Base-by-base conservation (phyloP, 108 stramenopile species). In the Cyclotella cryptica region DNA sequence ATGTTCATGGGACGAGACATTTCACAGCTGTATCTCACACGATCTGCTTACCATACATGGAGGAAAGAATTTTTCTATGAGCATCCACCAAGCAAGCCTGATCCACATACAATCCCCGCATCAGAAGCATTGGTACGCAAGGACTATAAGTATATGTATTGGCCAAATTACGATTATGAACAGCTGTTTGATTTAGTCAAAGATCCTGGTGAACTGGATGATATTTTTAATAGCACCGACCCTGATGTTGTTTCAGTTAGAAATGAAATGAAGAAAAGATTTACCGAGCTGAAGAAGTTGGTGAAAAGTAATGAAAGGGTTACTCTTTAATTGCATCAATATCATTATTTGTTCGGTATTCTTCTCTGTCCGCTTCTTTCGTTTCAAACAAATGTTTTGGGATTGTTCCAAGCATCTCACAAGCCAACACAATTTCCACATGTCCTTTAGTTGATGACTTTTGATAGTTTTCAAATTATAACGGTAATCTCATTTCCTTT, bases 1-100 rank as follows among this genome's bases (percentile, higher is more conserved):
- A 83, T 81, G 59, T 90, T 89, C 89, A 89, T 90, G 70, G 93
- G 93, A 14, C 63, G 91, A 28, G 91, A 94, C 71, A 86, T 94
- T 42, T 64, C 91, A 0, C 69, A 88, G 42, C 59, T 94, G 47
- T 94, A 94, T 55, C 61, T 85, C 24, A n/a, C 17, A 41, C 39
- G 35, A 30, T 76, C 66, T 18, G 58, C 27, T 22, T 8, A 55
- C 42, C 61, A 47, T 0, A 44, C 46, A 60, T 88, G 88, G 88
- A 61, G 88, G 27, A 65, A 66, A 26, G 88, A 88, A 44, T 88
- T 88, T 66, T 88, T 81, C 55, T 88, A 88, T 51, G 85, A 86
- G 71, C 79, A 81, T 71, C 81, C 83, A 0, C 42, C 63, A 29
- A 75, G 78, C 52, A 35, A n/a, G 0, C 29, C 41, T 21, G 39